Conservation (phyloP, 1,139 yeast genomes). For the Scheffersomyces quercinus region DNA sequence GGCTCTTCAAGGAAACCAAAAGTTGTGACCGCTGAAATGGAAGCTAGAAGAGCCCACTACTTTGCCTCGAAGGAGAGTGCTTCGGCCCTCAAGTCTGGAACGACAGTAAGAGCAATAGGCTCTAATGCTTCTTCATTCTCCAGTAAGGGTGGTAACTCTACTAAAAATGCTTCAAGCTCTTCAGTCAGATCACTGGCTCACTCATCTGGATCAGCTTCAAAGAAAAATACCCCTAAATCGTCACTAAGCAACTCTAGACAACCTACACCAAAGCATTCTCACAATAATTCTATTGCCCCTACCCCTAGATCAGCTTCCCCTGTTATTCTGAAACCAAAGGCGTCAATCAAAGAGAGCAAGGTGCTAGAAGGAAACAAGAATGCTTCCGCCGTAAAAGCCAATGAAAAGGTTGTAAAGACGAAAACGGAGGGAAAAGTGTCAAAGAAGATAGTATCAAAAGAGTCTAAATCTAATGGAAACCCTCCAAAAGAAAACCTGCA, state of each 20-base stretch:
- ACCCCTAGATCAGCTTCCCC: background rate
- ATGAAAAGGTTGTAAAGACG: background rate
- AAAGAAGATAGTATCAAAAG: background rate
- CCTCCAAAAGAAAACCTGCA: too few species aligned
- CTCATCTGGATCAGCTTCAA: background rate
- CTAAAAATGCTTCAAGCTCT: background rate
- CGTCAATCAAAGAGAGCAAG: background rate
- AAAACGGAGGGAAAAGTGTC: background rate
- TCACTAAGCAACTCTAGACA: background rate
- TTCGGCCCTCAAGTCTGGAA: slow-evolving; percentile 37
- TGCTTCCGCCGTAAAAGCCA: slow-evolving; percentile 1
- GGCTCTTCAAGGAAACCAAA: slow-evolving; percentile 18
- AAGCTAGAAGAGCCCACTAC: slow-evolving; percentile 43
- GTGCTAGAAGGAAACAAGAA: background rate
- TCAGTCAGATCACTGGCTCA: too few species aligned
- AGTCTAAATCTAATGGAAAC: too few species aligned
- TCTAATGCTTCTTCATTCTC: background rate
- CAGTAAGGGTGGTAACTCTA: background rate
- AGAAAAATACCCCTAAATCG: background rate
- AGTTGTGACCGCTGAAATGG: slow-evolving; percentile 32
- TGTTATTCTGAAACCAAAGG: slow-evolving; percentile 1
- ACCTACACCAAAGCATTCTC: background rate
- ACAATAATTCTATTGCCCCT: background rate
- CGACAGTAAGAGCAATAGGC: slow-evolving; percentile 47
- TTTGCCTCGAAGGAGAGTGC: slow-evolving; percentile 33